Evolutionary conservation across 23 red algal genomes (phyloP), one percentile per base, ranked within the genome.

Genomic region (Chondrus crispus): DNA sequence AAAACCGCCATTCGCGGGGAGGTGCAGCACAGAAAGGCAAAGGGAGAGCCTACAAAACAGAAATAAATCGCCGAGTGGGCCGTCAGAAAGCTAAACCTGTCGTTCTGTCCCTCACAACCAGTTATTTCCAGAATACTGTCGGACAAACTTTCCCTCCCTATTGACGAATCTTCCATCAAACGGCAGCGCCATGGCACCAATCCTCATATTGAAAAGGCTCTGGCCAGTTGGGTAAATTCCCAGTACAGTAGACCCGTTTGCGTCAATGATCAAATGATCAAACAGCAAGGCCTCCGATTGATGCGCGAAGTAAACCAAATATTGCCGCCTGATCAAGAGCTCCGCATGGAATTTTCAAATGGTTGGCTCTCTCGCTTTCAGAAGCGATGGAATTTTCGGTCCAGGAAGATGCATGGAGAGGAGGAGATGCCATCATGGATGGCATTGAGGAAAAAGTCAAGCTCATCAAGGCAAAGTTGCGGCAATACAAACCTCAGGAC

Each of bases 341-440:
- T 86, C 18, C 58, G 70, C 37, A 69, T 86, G 24, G 44, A 55
- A n/a, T 86, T 86, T 52, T 86, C 63, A 12, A 70, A 70, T 72
- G 82, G 82, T 16, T 86, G 82, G 82, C 53, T 86, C 46, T 44
- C 51, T 46, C 66, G 70, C 10, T 86, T 60, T 38, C 66, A 68
- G 82, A 86, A 86, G 26, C 53, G 82, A 62, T 86, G 62, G 18
- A 55, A 55, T 20, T 62, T 86, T 2, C 53, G 62, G 60, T 68
- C 70, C 19, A 69, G 58, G 58, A 37, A 62, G 51, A 19, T 37
- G 40, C 53, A 69, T 50, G 82, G 62, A 86, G 62, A 50, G 82
- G 62, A n/a, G 82, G 62, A 5, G 57, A 68, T 13, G 10, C 40
- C 43, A 44, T 50, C 33, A 41, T 4, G 46, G n/a, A n/a, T n/a